Base-by-base conservation (phyloP, 352 stramenopile genomes). In the Pythium sukuiense region DNA sequence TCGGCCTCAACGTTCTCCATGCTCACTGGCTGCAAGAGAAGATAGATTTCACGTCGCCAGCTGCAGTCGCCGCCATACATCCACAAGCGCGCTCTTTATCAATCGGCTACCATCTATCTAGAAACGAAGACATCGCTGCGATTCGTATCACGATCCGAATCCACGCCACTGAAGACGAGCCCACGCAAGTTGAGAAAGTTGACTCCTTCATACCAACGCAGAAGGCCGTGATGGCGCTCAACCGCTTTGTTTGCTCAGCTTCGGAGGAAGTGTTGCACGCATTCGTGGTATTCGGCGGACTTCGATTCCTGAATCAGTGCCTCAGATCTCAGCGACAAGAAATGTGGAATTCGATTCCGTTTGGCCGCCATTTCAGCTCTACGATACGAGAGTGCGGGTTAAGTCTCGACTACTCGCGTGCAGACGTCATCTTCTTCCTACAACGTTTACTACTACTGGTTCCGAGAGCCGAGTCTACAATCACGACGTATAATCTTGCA, bases 141-240 rank as follows among this genome's bases (percentile, higher is more conserved):
- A 56, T 70, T 18, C 63, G 63, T 32, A 60, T 70, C 50, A 65
- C 55, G 11, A 56, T 70, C 45, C 50, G 63, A 24, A 35, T 70
- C 24, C 63, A 70, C 24, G 41, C 27, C 27, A 9, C 5, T 13
- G 12, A 16, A 29, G 35, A 9, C 13, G 20, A 56, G 1, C 26
- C 5, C 2, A n/a, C 33, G 16, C 20, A 24, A n/a, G 13, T 32
- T 39, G 30, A 58, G 16, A 13, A 20, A 30, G 16, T 1, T n/a
- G 24, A 55, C 45, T 2, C 45, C 45, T 29, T 52, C 20, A 30
- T 7, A 13, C 45, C 63, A 26, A 63, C 63, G 7, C 27, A 33
- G 1, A 64, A 50, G 9, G 35, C 49, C 2, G 8, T 70, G 14
- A 14, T 8, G 7, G 26, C 33, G 5, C 30, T 70, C 8, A 49